Percentiles rank a stretch among this genome's conserved stretches.
phyloP scores from a whole-genome alignment of 768 basidiomycete genomes.

The Podaxis sp. region DNA sequence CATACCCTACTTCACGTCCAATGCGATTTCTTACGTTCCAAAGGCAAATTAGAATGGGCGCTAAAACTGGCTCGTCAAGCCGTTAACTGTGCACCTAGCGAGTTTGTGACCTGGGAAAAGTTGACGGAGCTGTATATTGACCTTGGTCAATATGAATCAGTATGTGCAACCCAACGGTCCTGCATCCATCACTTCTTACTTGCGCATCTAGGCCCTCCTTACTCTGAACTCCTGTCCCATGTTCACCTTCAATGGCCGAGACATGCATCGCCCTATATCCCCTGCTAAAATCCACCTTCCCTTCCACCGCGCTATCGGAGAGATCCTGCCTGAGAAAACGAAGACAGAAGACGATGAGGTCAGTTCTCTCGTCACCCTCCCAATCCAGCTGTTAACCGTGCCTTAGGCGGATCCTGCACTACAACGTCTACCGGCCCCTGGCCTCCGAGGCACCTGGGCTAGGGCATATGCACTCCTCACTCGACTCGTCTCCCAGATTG shows the following conservation, averaged over 20 bases:
- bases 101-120: constrained; percentile 99
- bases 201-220: constrained; percentile 58
- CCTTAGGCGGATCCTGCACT: constrained; percentile 89
- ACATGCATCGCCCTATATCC: constrained; percentile 82
- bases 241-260: constrained; percentile 99
- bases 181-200: background rate
- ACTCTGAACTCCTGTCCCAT: constrained; percentile 99
- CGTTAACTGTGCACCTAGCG: constrained; percentile 97
- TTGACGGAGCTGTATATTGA: constrained; percentile 95
- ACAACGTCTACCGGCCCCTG: constrained; percentile 91
- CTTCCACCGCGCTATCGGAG: constrained; percentile 79
- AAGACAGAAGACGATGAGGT: constrained; percentile 87
- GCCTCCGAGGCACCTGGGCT: constrained; percentile 93
- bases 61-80: constrained; percentile 90
- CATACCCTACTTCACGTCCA: constrained; percentile 94
- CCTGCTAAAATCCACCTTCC: constrained; percentile 85
- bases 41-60: constrained; percentile 86
- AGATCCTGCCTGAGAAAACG: constrained; percentile 84
- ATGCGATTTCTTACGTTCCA: constrained; percentile 88
- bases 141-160: constrained; percentile 79
- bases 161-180: constrained; percentile 24
- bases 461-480: constrained; percentile 91
- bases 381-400: constrained; percentile 1
- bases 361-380: background rate
- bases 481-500: constrained; percentile 88